Conservation (phyloP, 2,329 filamentous ascomycete species). For the Talaromyces marneffei region DNA sequence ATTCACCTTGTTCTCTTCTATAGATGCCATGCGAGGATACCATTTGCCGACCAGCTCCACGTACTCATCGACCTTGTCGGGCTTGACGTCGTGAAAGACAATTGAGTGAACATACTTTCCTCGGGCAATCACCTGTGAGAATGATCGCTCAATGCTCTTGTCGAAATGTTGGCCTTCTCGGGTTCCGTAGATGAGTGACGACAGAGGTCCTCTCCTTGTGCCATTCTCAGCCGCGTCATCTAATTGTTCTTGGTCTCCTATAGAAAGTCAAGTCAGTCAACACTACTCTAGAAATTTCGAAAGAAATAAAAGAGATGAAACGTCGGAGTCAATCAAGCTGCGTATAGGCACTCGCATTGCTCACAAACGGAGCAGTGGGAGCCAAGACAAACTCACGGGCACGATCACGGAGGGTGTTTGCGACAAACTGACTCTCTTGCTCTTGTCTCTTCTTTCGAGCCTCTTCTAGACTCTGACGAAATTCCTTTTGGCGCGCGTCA, state of each 20-base stretch:
- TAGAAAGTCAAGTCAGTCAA: slow-evolving; percentile 54
- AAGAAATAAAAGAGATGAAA: slow-evolving; percentile 24
- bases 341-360: slow-evolving; percentile 38
- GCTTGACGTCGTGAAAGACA: slow-evolving; percentile 91
- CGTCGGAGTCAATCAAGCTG: slow-evolving; percentile 33
- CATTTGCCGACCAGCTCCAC: slow-evolving; percentile 80
- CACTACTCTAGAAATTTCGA: slow-evolving; percentile 39
- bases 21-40: slow-evolving; percentile 84
- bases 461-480: slow-evolving; percentile 73
- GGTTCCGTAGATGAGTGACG: slow-evolving; percentile 92
- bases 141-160: slow-evolving; percentile 90
- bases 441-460: slow-evolving; percentile 69
- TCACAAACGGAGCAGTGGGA: slow-evolving; percentile 42
- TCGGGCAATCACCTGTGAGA: slow-evolving; percentile 87
- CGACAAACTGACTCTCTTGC: slow-evolving; percentile 73
- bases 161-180: slow-evolving; percentile 92
- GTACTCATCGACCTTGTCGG: slow-evolving; percentile 93
- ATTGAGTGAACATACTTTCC: slow-evolving; percentile 99
- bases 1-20: slow-evolving; percentile 87
- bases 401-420: slow-evolving; percentile 30
- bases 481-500: slow-evolving; percentile 75
- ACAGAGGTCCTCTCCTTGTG: slow-evolving; percentile 66
- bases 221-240: slow-evolving; percentile 53
- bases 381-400: slow-evolving; percentile 33
- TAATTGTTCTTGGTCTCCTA: slow-evolving; percentile 54